phyloP scores from a whole-genome alignment of 768 basidiomycete species.

The Mycena kentingensis region DNA sequence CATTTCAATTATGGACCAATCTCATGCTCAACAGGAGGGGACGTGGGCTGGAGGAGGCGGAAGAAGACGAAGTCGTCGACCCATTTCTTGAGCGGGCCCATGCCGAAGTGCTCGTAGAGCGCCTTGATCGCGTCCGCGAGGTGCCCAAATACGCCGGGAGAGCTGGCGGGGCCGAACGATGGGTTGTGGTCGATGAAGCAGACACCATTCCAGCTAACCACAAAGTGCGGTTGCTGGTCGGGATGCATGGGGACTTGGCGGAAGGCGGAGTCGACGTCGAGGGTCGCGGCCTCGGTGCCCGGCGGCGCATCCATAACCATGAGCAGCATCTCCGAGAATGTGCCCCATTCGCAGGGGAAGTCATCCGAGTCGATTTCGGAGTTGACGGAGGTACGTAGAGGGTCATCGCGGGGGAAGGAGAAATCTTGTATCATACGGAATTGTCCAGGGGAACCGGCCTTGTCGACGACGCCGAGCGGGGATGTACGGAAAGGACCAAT shows the following conservation, averaged over 20 bases:
- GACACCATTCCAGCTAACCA: slow-evolving; percentile 23
- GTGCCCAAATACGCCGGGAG: slow-evolving; percentile 31
- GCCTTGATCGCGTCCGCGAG: slow-evolving; percentile 32
- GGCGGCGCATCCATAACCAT: slow-evolving; percentile 31
- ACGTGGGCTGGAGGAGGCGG: slow-evolving; percentile 9
- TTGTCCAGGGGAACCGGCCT: slow-evolving; percentile 13
- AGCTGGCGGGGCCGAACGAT: slow-evolving; percentile 29
- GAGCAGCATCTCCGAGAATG: slow-evolving; percentile 26
- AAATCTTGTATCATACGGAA: slow-evolving; percentile 27
- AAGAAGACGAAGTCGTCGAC: slow-evolving; percentile 39
- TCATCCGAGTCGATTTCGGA: slow-evolving; percentile 23
- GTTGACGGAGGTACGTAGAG: slow-evolving; percentile 25
- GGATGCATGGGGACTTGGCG: slow-evolving; percentile 34
- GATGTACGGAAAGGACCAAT: slow-evolving; percentile 29
- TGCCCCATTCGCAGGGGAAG: slow-evolving; percentile 33
- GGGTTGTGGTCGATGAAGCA: slow-evolving; percentile 32
- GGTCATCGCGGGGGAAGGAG: slow-evolving; percentile 11
- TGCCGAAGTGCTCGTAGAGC: slow-evolving; percentile 16
- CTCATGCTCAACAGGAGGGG: not conserved
- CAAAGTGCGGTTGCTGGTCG: slow-evolving; percentile 23
- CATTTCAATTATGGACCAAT: no score
- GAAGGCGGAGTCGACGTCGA: slow-evolving; percentile 41
- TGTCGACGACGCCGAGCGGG: slow-evolving; percentile 28
- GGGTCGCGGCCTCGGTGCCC: slow-evolving; percentile 35
- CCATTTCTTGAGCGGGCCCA: slow-evolving; percentile 33